A percentile compares a stretch with the other conserved stretches of the same genome.
Evolutionary conservation across 2,329 filamentous ascomycete species (phyloP).

Genomic region (Beauveria sp.): DNA sequence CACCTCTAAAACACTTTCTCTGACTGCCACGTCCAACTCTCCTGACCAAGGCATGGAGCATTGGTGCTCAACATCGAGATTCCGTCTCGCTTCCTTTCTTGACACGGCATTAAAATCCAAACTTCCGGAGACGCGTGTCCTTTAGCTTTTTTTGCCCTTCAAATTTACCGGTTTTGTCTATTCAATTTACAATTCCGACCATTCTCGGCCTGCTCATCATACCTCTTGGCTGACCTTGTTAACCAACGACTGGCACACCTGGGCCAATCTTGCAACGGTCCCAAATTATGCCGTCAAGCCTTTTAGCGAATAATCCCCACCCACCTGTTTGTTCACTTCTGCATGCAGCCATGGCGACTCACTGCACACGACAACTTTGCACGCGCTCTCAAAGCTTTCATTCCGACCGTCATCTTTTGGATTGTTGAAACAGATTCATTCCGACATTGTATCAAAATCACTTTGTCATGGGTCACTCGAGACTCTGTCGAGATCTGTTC

Average conservation of each 20-base stretch:
- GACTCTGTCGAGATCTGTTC: no score
- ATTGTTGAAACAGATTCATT: no score
- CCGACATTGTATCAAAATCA: no score
- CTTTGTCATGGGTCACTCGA: no score
- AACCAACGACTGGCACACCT: background rate
- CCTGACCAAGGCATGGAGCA: background rate
- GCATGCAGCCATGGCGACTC: no score
- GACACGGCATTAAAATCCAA: background rate
- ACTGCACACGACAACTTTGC: no score
- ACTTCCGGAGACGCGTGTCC: background rate
- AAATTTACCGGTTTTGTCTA: background rate
- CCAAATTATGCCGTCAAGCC: no score
- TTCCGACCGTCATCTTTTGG: no score
- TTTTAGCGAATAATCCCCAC: no score
- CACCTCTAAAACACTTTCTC: background rate
- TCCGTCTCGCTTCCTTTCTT: background rate
- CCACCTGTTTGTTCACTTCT: no score
- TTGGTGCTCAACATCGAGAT: constrained; percentile 1
- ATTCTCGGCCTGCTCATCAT: background rate
- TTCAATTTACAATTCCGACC: background rate
- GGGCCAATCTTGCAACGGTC: background rate
- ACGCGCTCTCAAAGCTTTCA: no score
- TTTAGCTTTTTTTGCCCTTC: background rate
- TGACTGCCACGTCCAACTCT: background rate
- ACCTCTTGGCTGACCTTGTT: background rate